phyloP scores from a whole-genome alignment of 2,329 filamentous ascomycete genomes.

The Aspergillus novoparasiticus region DNA sequence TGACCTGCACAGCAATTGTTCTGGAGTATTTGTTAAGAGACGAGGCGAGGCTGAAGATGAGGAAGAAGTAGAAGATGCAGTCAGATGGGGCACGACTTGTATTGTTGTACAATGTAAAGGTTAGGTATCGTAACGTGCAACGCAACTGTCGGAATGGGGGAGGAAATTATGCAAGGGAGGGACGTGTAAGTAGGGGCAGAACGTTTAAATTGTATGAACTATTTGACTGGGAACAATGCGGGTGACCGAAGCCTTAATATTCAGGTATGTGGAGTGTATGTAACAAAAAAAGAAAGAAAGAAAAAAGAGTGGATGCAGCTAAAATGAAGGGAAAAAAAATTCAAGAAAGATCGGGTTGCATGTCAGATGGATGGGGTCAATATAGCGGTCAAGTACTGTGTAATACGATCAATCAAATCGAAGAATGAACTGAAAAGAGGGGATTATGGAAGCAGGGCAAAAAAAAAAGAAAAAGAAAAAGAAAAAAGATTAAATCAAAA shows the following conservation, averaged over 20 bases:
- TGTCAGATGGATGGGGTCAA: slow-evolving; percentile 5
- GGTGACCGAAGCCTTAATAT: slow-evolving; percentile 11
- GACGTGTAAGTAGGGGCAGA: background rate
- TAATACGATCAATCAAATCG: slow-evolving; percentile 2
- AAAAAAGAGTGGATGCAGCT: background rate
- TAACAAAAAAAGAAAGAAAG: slow-evolving; percentile 1
- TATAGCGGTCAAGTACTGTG: slow-evolving; percentile 6
- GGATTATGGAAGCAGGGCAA: background rate
- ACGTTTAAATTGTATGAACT: background rate
- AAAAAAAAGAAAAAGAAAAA: slow-evolving; percentile 1
- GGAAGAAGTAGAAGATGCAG: background rate
- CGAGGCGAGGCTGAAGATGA: background rate
- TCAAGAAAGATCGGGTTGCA: background rate
- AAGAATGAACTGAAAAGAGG: background rate
- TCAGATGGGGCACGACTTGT: background rate
- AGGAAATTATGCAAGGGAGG: slow-evolving; percentile 9
- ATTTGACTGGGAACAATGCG: background rate
- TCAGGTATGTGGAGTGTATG: slow-evolving; percentile 8
- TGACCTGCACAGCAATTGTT: slow-evolving; percentile 1
- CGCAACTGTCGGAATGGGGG: slow-evolving; percentile 1
- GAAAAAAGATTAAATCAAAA: background rate
- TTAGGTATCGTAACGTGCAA: background rate
- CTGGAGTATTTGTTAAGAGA: background rate
- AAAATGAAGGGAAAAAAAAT: background rate
- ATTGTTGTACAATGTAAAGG: background rate